Base-by-base conservation (phyloP, 345 rosid species). In the Eucalyptus marginata region DNA sequence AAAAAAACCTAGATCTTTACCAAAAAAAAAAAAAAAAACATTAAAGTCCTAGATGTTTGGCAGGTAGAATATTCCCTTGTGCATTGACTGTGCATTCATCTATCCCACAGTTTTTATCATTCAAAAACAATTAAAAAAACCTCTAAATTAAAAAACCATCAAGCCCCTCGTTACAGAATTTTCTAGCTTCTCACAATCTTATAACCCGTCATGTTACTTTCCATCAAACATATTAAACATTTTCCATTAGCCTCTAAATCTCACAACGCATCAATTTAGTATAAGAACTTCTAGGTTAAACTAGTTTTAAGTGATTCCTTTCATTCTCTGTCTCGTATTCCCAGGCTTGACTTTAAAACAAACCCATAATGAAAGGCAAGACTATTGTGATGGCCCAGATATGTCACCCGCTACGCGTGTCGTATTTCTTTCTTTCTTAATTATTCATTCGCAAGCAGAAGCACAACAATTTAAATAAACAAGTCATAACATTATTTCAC, bases 401-500 rank as follows among this genome's bases (percentile, higher is more conserved):
- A 24, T 7, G 24, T 58, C 29, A 10, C 12, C 13, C 2, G 0
- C 6, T 24, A 10, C 6, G 1, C 7, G 0, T 25, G 64, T 25
- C 7, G 2, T 59, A 25, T 10, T 59, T 59, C 29, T 59, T 59
- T 25, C 66, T 59, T 59, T 59, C 31, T 59, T 25, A 59, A 25
- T 59, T 5, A 11, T 59, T 58, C 29, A 59, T 59, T 59, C 15
- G 1, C 66, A 59, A 27, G n/a, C 1, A 0, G 0, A 59, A 25
- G 15, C 66, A 59, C n/a, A 12, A 5, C 31, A 1, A 25, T 12
- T 10, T 3, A 59, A 59, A 25, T 59, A 12, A 59, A 59, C 66
- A 10, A 25, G 66, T 59, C 66, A 59, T 1, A 59, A 10, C 7
- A 59, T 5, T 59, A 59, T 27, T 59, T 59, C n/a, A 11, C 66